Evolutionary conservation across 148 eudicot genomes (phyloP), one percentile per base, ranked within the genome.

Genomic region (Dianthus caryophyllus): DNA sequence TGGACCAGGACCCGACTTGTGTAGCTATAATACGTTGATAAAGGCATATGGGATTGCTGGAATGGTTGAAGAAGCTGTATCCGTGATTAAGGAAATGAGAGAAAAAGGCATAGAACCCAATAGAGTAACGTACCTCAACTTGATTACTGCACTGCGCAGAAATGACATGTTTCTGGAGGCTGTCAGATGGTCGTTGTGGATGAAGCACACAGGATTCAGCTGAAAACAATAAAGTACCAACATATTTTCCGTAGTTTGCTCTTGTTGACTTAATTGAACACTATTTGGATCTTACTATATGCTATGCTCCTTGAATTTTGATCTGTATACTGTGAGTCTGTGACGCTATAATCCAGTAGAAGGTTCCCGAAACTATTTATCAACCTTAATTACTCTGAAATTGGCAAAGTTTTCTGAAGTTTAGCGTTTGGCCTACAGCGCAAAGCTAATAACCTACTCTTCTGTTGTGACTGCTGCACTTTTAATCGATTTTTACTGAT

Each of bases 21-120:
- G 87, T 77, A 80, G 97, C 76, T 93, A 89, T 64, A 93, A 93
- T 75, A 86, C 98, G 17, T 77, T 93, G 80, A 90, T 93, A 70
- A 93, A 93, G 84, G 98, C 98, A 0, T 93, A 93, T 77, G 97
- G 98, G 43, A 80, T 93, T 75, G 98, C 95, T 13, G 98, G 98
- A 71, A 84, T 85, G 96, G 90, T 88, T 55, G 97, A 93, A 77
- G 88, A 90, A 29, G 98, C 96, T n/a, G 88, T 88, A n/a, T 77
- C 65, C 39, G 66, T 93, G 79, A 73, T 93, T 24, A 93, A 81
- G 71, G 90, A 90, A 77, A 93, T 93, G 98, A 78, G 96, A 73
- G 76, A 75, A 62, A 84, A 81, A 50, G 90, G 97, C 62, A 62
- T 86, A 53, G 78, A 84, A 55, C 98, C 98, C 18, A 95, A 93